Evolutionary conservation across 768 basidiomycete genomes (phyloP).

Genomic region (Phylloporus arenicola): DNA sequence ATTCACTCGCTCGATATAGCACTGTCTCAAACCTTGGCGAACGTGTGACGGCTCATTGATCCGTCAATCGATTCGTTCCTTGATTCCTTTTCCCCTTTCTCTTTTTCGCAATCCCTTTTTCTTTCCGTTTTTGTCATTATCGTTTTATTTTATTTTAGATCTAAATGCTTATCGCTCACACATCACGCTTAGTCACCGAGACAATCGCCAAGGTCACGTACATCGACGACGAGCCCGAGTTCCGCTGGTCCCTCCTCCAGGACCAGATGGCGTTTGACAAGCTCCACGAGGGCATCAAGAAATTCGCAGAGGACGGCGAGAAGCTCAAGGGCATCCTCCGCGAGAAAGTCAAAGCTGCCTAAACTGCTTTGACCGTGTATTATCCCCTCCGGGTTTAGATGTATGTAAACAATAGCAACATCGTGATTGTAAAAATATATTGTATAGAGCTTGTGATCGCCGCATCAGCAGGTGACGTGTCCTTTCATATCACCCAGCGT

Average conservation of each 20-base stretch:
- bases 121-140: not conserved
- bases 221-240: slow-evolving; percentile 91
- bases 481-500: not conserved
- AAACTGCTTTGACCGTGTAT: not conserved
- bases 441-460: not conserved
- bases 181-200: slow-evolving; percentile 39
- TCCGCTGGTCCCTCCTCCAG: slow-evolving; percentile 90
- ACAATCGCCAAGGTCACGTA: slow-evolving; percentile 72
- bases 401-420: not conserved
- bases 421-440: too few relatives aligned
- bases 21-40: slow-evolving; percentile 1
- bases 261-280: slow-evolving; percentile 99
- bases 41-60: slow-evolving; percentile 9
- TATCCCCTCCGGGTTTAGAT: not conserved
- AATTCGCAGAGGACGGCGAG: slow-evolving; percentile 94
- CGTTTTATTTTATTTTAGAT: not conserved
- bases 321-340: slow-evolving; percentile 80
- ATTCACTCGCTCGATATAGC: not conserved
- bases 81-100: not conserved
- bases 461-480: not conserved
- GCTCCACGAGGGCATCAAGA: slow-evolving; percentile 96
- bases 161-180: not conserved
- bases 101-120: not conserved
- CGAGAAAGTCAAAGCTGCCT: slow-evolving; percentile 45
- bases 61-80: not conserved